Evolutionary conservation across 2,329 filamentous ascomycete species (phyloP), one percentile per base, ranked within the genome.

Genomic region (Aspergillus viridinutans): DNA sequence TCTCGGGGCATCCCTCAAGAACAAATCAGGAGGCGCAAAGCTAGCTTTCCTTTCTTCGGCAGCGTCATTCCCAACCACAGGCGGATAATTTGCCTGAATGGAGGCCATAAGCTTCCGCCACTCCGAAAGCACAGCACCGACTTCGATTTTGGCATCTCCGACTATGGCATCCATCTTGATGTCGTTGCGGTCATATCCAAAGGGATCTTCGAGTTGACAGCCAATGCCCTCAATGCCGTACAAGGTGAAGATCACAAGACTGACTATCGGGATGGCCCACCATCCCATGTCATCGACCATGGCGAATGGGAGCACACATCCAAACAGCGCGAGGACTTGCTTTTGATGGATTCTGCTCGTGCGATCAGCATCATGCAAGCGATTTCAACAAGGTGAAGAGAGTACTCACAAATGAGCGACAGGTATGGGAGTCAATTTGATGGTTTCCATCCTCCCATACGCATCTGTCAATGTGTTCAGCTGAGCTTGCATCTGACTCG

Each of bases 141-240:
- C 78, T 70, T 87, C 85, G 42, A 76, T 76, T 58, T 82, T 74
- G 47, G 83, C 75, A 66, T 88, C 85, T 61, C 85, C 83, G 2
- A 84, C 81, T 51, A 87, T 82, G 3, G 83, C 83, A 68, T 87
- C 85, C 80, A 87, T 85, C 66, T 86, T 86, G 71, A 88, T 87
- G 66, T 87, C 85, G 56, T 86, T 86, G 65, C 81, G 79, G 61
- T 86, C 85, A 55, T 85, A 85, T 1, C 85, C 85, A 67, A 88
- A 87, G 1, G 85, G 85, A 66, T 88, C 85, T 66, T 88, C 85
- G 1, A 87, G 74, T 68, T 86, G 84, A 3, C 78, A 80, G 10
- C 83, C 85, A 54, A 87, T 87, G 1, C 83, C 84, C 58, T 85
- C 83, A 26, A 85, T 85, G 0, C 83, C 84, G 58, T 88, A 87